Base-by-base conservation (phyloP, 2,329 filamentous ascomycete genomes). In the Rhynchosporium agropyri region DNA sequence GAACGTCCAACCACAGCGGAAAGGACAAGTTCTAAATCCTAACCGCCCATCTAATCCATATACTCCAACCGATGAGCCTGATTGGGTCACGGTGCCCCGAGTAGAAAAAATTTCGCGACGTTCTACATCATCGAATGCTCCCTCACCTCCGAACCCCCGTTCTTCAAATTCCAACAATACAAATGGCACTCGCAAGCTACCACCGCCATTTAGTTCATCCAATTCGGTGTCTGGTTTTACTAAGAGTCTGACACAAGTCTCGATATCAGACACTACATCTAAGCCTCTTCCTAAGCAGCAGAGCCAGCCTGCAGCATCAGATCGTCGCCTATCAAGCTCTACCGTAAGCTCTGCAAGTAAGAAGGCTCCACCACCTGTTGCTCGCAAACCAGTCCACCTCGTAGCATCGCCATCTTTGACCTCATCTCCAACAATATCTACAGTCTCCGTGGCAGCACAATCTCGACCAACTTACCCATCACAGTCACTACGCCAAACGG, bases 21-120 rank as follows among this genome's bases (percentile, higher is more conserved):
- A 80, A 8, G 80, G 83, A 10, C 82, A 86, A 70, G 78, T 86
- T 2, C 82, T 91, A 28, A 97, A 97, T 74, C 85, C 89, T 1
- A 83, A 85, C 38, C 85, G 91, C 54, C 85, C 86, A 12, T 85
- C 89, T 0, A 98, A 98, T 71, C 95, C 95, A 0, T 98, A 96
- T 74, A 83, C 82, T 1, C 80, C 83, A 0, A 87, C 84, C 1
- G 82, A 88, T 38, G 91, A 96, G 74, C 85, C 89, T 9, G 93
- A 97, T 71, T 98, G 95, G 95, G 86, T 96, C 48, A 83, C 82
- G 3, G 79, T 89, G 5, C 81, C 85, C 28, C 78, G 84, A 40
- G 63, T 68, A 40, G 53, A 62, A 28, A 58, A 63, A 28, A 45
- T 50, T 29, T 49, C 40, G 33, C 4, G 51, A 55, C 48, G 66